Conservation (phyloP, 163 green algal genomes). For the Scenedesmus sp. region DNA sequence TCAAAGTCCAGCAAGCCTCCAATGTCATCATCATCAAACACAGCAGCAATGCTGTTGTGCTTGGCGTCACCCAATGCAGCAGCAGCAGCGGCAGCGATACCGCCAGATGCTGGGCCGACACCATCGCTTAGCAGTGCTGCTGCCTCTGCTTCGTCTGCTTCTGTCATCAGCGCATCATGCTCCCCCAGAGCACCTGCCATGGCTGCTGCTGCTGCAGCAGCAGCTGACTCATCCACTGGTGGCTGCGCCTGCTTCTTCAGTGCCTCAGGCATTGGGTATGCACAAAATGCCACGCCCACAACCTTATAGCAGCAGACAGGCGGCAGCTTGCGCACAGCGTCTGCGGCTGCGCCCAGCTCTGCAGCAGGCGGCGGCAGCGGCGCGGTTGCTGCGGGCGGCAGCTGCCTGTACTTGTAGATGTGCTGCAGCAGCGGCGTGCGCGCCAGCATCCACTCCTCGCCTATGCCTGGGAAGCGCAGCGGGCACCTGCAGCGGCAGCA, state of each 20-base stretch:
- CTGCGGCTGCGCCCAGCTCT: conserved; percentile 21
- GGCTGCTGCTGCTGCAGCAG: conserved; percentile 7
- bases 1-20: conserved; percentile 1
- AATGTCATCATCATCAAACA: conserved; percentile 26
- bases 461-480: conserved; percentile 22
- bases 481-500: conserved; percentile 35
- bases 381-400: conserved; percentile 33
- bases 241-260: conserved; percentile 3
- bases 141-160: not conserved
- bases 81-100: not conserved
- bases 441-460: conserved; percentile 15
- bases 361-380: conserved; percentile 36
- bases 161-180: not conserved
- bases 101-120: not conserved
- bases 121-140: not conserved
- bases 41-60: conserved; percentile 3
- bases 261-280: conserved; percentile 29
- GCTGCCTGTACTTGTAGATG: conserved; percentile 38
- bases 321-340: conserved; percentile 10
- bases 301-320: conserved; percentile 34
- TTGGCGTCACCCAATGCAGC: conserved; percentile 8
- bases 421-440: conserved; percentile 30
- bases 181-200: not conserved
- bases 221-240: conserved; percentile 5
- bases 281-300: conserved; percentile 22